Percentiles rank a stretch among this genome's conserved stretches.
Evolutionary conservation across 805 yeast genomes (phyloP).

Genomic region (Wickerhamomyces subpelliculosus): DNA sequence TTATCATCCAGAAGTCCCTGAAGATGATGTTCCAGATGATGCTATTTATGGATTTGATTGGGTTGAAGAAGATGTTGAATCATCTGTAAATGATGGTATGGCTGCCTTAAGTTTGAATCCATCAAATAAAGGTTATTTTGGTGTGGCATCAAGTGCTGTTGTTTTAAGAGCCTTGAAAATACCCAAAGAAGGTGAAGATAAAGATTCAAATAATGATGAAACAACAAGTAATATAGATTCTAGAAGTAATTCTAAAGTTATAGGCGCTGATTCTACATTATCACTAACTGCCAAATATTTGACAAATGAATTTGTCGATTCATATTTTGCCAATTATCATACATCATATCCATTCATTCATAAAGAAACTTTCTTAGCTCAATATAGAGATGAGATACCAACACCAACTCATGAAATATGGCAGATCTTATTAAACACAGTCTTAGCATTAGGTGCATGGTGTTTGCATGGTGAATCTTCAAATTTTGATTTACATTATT

Average conservation of each 20-base stretch:
- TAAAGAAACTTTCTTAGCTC: conserved; percentile 44
- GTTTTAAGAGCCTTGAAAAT: conserved; percentile 41
- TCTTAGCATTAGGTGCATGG: conserved; percentile 66
- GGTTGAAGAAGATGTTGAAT: conserved; percentile 44
- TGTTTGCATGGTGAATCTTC: conserved; percentile 49
- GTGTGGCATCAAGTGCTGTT: conserved; percentile 55
- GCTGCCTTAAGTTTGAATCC: conserved; percentile 47
- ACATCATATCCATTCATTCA: conserved; percentile 56
- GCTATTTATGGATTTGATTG: conserved; percentile 51
- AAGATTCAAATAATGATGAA: conserved; percentile 7
- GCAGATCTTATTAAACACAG: conserved; percentile 49
- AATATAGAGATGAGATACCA: conserved; percentile 34
- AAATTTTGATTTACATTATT: conserved; percentile 47
- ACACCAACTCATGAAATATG: conserved; percentile 39
- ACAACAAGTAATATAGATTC: conserved; percentile 21
- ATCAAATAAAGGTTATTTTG: conserved; percentile 57
- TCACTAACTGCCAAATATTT: conserved; percentile 22
- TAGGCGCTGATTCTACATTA: conserved; percentile 19
- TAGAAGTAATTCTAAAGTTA: conserved; percentile 15
- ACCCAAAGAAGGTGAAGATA: conserved; percentile 21
- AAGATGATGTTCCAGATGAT: conserved; percentile 35
- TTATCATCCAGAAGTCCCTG: conserved; percentile 23
- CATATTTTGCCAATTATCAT: conserved; percentile 55
- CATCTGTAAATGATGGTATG: conserved; percentile 47
- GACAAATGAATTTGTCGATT: conserved; percentile 33